These are phyloP conservation scores for Backusella liffmaniae DNA, from an alignment of 192 early-diverging fungal genomes.

Conservation along the genomic window DNA sequence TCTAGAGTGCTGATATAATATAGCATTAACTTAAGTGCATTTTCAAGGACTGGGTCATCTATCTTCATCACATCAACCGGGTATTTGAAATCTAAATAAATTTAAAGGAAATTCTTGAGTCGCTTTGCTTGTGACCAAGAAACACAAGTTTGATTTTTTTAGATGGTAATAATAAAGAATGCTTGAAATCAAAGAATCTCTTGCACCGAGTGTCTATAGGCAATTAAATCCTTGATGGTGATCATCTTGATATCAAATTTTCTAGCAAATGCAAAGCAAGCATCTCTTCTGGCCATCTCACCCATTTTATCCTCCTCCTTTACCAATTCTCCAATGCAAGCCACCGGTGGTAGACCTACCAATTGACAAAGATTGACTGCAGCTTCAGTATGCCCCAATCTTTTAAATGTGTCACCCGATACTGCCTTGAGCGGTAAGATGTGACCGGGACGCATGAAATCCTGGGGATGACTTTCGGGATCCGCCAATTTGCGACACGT, in stretches of 20 bases:
- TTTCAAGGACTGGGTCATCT: too few relatives aligned
- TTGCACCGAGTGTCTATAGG: conserved; percentile 49
- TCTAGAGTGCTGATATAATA: too few relatives aligned
- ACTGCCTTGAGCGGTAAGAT: conserved; percentile 89
- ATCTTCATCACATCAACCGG: too few relatives aligned
- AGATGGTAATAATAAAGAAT: too few relatives aligned
- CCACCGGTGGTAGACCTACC: conserved; percentile 77
- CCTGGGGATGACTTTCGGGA: conserved; percentile 58
- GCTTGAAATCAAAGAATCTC: not conserved
- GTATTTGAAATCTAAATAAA: too few relatives aligned
- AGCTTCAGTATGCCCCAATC: conserved; percentile 96
- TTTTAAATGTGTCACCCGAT: conserved; percentile 77
- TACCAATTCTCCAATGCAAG: conserved; percentile 92
- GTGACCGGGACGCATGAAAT: conserved; percentile 91
- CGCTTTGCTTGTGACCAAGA: conserved; percentile 14
- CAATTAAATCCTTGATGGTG: conserved; percentile 83
- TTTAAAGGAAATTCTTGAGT: too few relatives aligned
- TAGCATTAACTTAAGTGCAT: too few relatives aligned
- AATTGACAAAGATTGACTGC: conserved; percentile 85
- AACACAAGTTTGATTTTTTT: not conserved
- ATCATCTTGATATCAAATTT: conserved; percentile 84
- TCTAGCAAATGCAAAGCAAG: conserved; percentile 83
- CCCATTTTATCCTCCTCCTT: conserved; percentile 77
- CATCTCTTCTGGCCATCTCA: conserved; percentile 91
- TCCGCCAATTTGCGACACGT: conserved; percentile 81